Base-by-base conservation (phyloP, 2,329 filamentous ascomycete species). In the Ampelomyces quisqualis region DNA sequence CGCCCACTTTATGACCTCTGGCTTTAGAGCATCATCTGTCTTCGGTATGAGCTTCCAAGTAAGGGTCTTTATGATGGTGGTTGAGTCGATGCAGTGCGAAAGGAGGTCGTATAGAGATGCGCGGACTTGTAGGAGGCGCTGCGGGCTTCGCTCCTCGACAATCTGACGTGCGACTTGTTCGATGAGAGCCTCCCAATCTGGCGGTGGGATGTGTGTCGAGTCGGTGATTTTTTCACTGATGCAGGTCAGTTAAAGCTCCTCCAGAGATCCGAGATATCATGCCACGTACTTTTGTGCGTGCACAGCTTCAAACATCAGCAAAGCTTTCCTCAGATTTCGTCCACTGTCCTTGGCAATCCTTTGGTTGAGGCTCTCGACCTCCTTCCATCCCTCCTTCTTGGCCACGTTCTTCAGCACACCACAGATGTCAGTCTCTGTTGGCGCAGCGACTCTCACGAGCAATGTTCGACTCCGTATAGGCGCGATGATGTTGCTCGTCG, bases 401-500 rank as follows among this genome's bases (percentile, higher is more conserved):
- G 86, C 86, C 4, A 84, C 81, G 34, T 70, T 72, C 40, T 70
- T 76, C 46, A 98, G 73, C 19, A 89, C 91, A 26, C 77, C 74
- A 53, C 85, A 88, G 45, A 98, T 97, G 60, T 98, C 86, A 6
- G 79, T 78, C 57, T 94, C 85, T 0, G 84, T 88, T 6, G 93
- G 93, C 14, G 93, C 91, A 10, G 93, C 84, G 18, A 98, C 93
- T 53, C 93, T 80, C 39, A 98, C 89, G 34, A 98, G 78, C 67
- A 98, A 75, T 38, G 90, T 96, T 69, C 93, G 79, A 59, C 88
- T 94, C 52, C 91, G 81, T 65, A 98, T 98, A 1, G 93, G 93
- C n/a, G 93, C 91, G 68, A 98, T 98, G 59, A 98, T 98, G 64
- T 97, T 97, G 51, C 90, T 90, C 15, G 93, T 98, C 54, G 88